Percentiles rank a stretch among this genome's conserved stretches.
phyloP scores from a whole-genome alignment of 2,329 filamentous ascomycete species.

The Hymenoscyphus albidus region DNA sequence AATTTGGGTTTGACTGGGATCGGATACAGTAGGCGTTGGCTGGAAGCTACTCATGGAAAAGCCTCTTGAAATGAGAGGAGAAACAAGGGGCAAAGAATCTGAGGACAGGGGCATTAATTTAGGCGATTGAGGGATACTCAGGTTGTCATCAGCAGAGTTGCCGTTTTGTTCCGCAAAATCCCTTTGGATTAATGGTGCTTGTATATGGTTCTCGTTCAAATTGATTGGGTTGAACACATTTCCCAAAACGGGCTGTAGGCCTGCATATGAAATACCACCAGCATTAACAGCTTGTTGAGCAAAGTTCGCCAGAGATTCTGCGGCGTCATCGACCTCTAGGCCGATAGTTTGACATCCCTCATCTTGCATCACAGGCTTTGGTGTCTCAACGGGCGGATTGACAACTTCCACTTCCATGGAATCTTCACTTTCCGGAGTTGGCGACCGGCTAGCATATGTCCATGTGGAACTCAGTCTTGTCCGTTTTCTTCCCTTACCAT shows the following conservation, averaged over 20 bases:
- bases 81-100: conserved; percentile 29
- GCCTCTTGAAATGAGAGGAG: conserved; percentile 23
- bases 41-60: conserved; percentile 2
- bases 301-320: conserved; percentile 23
- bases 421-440: conserved; percentile 54
- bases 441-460: conserved; percentile 69
- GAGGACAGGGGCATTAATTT: conserved; percentile 27
- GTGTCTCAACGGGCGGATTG: conserved; percentile 18
- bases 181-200: conserved; percentile 9
- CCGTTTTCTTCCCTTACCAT: conserved; percentile 62
- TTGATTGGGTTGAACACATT: not conserved
- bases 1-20: not conserved
- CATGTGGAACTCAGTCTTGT: conserved; percentile 66
- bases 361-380: conserved; percentile 35
- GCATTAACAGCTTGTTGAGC: conserved; percentile 25
- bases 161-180: not conserved
- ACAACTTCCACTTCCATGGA: conserved; percentile 14
- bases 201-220: not conserved
- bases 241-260: not conserved
- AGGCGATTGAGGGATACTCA: conserved; percentile 21
- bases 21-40: not conserved
- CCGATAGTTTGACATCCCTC: conserved; percentile 41
- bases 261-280: conserved; percentile 15
- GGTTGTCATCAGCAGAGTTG: not conserved
- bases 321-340: conserved; percentile 28